A percentile compares a stretch with the other conserved stretches of the same genome.
phyloP scores from a whole-genome alignment of 2,329 filamentous ascomycete species.

The Ascochyta pisi region DNA sequence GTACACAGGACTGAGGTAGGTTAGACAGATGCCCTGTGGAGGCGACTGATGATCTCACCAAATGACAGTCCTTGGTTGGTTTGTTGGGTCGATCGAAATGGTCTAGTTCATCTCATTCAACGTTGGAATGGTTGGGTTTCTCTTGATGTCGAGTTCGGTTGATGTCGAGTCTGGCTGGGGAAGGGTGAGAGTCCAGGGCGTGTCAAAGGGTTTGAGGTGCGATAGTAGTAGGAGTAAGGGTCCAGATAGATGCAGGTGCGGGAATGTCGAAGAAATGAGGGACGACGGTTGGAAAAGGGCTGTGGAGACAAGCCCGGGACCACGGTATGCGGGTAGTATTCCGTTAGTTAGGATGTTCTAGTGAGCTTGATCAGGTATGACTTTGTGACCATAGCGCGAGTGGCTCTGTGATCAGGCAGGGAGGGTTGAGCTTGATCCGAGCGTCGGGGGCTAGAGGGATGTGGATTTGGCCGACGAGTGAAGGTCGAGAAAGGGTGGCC shows the following conservation, averaged over 20 bases:
- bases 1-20: constrained; percentile 21
- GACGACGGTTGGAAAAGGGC: constrained; percentile 50
- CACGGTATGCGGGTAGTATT: constrained; percentile 52
- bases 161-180: constrained; percentile 29
- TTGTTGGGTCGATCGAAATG: constrained; percentile 5
- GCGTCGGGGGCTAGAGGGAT: constrained; percentile 46
- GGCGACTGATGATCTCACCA: constrained; percentile 24
- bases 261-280: constrained; percentile 50
- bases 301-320: constrained; percentile 51
- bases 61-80: constrained; percentile 23
- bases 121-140: background rate
- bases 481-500: constrained; percentile 32
- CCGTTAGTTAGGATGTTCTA: constrained; percentile 49
- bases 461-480: constrained; percentile 37
- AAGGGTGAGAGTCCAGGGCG: too few species aligned
- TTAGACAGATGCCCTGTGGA: constrained; percentile 19
- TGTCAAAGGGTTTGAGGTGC: too few species aligned
- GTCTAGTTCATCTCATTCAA: constrained; percentile 46
- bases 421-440: constrained; percentile 45
- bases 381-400: constrained; percentile 47
- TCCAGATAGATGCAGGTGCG: constrained; percentile 46
- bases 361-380: constrained; percentile 49
- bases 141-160: constrained; percentile 8
- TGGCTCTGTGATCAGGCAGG: constrained; percentile 47
- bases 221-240: constrained; percentile 26